A percentile compares a stretch with the other conserved stretches of the same genome.
phyloP scores from a whole-genome alignment of 2,329 filamentous ascomycete genomes.

The Chrysoporthe puriensis region DNA sequence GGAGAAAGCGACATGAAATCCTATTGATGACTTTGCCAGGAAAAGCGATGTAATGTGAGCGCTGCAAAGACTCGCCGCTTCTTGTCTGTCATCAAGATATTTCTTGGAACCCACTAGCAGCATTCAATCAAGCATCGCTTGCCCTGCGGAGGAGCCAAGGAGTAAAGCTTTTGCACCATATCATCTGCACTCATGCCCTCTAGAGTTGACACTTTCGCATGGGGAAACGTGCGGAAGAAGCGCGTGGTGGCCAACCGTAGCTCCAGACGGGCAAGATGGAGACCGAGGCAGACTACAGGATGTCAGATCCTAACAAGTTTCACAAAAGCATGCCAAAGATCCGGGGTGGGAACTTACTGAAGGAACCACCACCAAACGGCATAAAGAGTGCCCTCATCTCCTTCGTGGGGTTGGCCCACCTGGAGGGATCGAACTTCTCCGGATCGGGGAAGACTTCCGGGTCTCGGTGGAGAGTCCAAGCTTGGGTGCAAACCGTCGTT shows the following conservation, averaged over 20 bases:
- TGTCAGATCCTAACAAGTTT: constrained; percentile 49
- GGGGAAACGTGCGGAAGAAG: constrained; percentile 48
- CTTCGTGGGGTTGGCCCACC: constrained; percentile 42
- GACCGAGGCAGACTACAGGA: constrained; percentile 52
- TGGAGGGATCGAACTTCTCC: constrained; percentile 39
- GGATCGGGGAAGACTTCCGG: constrained; percentile 46
- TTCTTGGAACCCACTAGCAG: background rate
- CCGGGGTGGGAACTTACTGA: constrained; percentile 30
- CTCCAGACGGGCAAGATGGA: constrained; percentile 59
- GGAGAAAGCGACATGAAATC: too few species aligned
- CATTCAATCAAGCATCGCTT: constrained; percentile 37
- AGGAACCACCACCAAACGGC: constrained; percentile 37
- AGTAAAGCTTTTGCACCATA: constrained; percentile 36
- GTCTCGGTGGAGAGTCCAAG: constrained; percentile 52
- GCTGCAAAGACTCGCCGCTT: background rate
- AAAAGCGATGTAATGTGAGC: background rate
- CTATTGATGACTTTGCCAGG: background rate
- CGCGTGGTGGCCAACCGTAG: constrained; percentile 51
- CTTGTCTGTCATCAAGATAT: background rate
- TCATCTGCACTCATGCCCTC: constrained; percentile 38
- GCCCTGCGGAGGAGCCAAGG: constrained; percentile 36
- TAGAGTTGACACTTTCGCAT: constrained; percentile 33
- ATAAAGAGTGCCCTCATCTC: constrained; percentile 36
- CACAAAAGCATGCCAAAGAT: background rate
- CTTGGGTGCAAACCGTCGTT: constrained; percentile 45